Evolutionary conservation across 192 early-diverging fungal genomes (phyloP).

Genomic region (Coemansia erecta): DNA sequence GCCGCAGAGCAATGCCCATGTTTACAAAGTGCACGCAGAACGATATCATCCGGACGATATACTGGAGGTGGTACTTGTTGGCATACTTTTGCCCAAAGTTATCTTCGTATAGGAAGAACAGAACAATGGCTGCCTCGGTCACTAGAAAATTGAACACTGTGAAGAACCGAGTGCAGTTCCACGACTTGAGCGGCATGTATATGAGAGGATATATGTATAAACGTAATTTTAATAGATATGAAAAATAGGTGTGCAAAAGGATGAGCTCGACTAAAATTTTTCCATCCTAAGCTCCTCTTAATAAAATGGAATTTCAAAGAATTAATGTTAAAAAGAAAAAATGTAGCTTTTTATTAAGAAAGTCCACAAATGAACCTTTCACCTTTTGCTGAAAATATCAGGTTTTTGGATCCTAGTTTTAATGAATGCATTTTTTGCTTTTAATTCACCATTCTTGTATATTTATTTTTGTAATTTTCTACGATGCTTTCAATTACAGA

Average conservation of each 20-base stretch:
- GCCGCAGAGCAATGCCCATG: constrained; percentile 1
- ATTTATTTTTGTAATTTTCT: too few relatives aligned
- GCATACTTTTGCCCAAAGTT: not conserved
- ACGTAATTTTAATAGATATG: not conserved
- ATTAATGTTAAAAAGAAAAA: too few relatives aligned
- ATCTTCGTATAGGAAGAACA: constrained; percentile 8
- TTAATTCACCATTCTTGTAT: too few relatives aligned
- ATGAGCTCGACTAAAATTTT: not conserved
- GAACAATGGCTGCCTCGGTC: not conserved
- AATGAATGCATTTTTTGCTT: too few relatives aligned
- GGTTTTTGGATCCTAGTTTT: too few relatives aligned
- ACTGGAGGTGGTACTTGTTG: constrained; percentile 4
- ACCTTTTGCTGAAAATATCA: too few relatives aligned
- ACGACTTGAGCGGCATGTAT: not conserved
- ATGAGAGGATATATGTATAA: not conserved
- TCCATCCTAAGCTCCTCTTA: too few relatives aligned
- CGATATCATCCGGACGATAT: constrained; percentile 4
- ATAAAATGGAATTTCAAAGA: too few relatives aligned
- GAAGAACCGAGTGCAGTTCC: not conserved
- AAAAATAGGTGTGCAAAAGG: not conserved
- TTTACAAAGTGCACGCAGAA: not conserved
- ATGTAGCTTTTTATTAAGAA: too few relatives aligned
- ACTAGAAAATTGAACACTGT: not conserved
- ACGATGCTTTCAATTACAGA: too few relatives aligned
- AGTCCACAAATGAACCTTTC: too few relatives aligned